These are phyloP conservation scores for Chondrus crispus DNA, from an alignment of 23 red algal species.

Conservation along the genomic window DNA sequence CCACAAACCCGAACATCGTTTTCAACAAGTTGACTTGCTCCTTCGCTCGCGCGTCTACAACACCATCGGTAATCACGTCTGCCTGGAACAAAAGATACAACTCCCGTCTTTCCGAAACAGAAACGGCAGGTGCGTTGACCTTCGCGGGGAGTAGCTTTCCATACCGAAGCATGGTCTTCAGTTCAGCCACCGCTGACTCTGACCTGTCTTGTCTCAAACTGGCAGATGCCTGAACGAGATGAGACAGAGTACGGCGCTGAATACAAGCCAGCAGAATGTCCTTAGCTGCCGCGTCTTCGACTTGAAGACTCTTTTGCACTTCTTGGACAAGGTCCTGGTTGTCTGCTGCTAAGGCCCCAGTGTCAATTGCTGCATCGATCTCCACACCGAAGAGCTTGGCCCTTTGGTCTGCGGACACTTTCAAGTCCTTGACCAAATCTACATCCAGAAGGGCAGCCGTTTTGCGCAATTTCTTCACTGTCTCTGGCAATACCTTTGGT, in stretches of 20 bases:
- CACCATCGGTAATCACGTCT: conserved; percentile 64
- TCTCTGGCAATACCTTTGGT: conserved; percentile 73
- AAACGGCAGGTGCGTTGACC: conserved; percentile 73
- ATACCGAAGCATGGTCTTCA: conserved; percentile 83
- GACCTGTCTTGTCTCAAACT: conserved; percentile 68
- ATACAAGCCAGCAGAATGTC: conserved; percentile 85
- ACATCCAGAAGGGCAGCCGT: conserved; percentile 64
- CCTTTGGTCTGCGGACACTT: conserved; percentile 61
- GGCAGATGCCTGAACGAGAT: conserved; percentile 85
- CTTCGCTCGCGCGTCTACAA: conserved; percentile 18
- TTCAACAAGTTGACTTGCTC: conserved; percentile 79
- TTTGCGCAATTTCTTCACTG: conserved; percentile 73
- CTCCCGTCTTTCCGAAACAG: conserved; percentile 75
- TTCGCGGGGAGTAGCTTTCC: conserved; percentile 87
- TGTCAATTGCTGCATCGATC: conserved; percentile 95
- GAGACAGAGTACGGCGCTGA: conserved; percentile 75
- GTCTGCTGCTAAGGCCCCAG: conserved; percentile 72
- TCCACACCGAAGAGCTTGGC: conserved; percentile 76
- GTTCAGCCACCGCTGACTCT: conserved; percentile 71
- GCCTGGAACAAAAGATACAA: conserved; percentile 95
- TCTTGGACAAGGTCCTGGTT: conserved; percentile 75
- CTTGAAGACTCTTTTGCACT: conserved; percentile 53
- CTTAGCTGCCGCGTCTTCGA: conserved; percentile 64
- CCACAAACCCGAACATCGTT: conserved; percentile 77
- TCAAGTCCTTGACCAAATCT: conserved; percentile 85